Evolutionary conservation across 2,329 filamentous ascomycete species (phyloP).

Genomic region (Sarocladium brachiariae): DNA sequence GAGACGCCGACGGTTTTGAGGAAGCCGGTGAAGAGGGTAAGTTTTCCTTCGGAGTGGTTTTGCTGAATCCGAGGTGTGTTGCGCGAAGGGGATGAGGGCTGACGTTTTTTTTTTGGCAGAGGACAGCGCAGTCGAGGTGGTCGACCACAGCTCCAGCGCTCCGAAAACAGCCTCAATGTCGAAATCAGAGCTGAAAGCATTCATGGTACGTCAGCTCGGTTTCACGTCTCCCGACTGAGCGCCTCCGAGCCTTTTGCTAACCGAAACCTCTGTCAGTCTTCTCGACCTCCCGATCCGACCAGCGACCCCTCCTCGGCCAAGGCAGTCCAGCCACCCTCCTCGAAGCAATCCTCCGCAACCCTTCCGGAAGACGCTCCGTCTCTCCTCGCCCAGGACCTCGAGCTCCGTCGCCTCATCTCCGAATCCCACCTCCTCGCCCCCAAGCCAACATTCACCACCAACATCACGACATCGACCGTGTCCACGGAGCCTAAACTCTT

Average conservation of each 20-base stretch:
- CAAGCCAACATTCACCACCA: constrained; percentile 38
- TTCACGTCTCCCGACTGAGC: not conserved
- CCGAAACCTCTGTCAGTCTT: constrained; percentile 31
- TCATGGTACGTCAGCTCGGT: constrained; percentile 57
- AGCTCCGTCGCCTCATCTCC: constrained; percentile 79
- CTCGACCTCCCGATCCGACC: constrained; percentile 38
- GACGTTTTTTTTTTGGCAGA: no score
- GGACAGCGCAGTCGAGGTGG: constrained; percentile 43
- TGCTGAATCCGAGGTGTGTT: no score
- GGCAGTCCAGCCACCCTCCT: constrained; percentile 20
- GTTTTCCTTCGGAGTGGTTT: no score
- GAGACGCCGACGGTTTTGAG: constrained; percentile 16
- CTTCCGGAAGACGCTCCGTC: constrained; percentile 52
- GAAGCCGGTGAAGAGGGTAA: constrained; percentile 17
- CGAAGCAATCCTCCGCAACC: constrained; percentile 19
- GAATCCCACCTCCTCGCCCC: constrained; percentile 77
- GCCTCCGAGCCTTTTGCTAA: constrained; percentile 11
- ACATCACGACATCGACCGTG: constrained; percentile 31
- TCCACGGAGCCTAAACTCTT: constrained; percentile 31
- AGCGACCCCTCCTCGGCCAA: constrained; percentile 17
- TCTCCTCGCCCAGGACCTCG: constrained; percentile 86
- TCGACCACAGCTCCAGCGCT: constrained; percentile 47
- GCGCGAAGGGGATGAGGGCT: no score
- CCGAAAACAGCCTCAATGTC: constrained; percentile 41
- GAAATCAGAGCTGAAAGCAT: constrained; percentile 67